Base-by-base conservation (phyloP, 345 rosid species). In the Populus deltoides region DNA sequence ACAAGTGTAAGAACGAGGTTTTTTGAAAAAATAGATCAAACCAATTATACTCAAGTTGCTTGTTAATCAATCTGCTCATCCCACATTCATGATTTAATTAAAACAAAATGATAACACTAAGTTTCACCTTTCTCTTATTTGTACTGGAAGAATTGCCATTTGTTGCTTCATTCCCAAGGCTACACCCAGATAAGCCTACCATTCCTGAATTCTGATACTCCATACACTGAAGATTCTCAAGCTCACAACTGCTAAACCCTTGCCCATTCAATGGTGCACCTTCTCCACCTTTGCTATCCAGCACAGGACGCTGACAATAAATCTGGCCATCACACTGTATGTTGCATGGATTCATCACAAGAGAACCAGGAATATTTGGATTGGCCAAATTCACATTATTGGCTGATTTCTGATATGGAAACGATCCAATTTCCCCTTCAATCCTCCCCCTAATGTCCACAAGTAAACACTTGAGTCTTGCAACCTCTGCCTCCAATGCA, bases 371-470 rank as follows among this genome's bases (percentile, higher is more conserved):
- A 65, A 77, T 9, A 31, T 83, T 87, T 43, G 83, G 25, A 81
- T 77, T 82, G 5, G 88, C 80, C 75, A 86, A 41, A 76, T 82
- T 88, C 27, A 83, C 77, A 84, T 81, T 83, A 82, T 51, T 66
- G 45, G 80, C 61, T 1, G 92, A 70, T 80, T 92, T 96, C 87
- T 94, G 98, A 81, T 96, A 94, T 27, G 99, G 99, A 79, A 96
- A 96, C 27, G 94, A 81, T 27, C 99, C 98, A 67, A 96, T 96
- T 81, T 94, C 99, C 75, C 99, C 98, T 76, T 96, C 99, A 9
- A 96, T 96, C 79, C 99, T 90, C 33, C 99, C 99, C 70, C 97
- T 87, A 20, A 96, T 87, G 74, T 96, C 99, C 70, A 94, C 98
- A 80, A 94, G 98, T 87, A 96, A 86, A 87, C 98, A 97, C 89